These are phyloP conservation scores for Eucalyptus marginata DNA, from an alignment of 345 rosid genomes.

Conservation along the genomic window DNA sequence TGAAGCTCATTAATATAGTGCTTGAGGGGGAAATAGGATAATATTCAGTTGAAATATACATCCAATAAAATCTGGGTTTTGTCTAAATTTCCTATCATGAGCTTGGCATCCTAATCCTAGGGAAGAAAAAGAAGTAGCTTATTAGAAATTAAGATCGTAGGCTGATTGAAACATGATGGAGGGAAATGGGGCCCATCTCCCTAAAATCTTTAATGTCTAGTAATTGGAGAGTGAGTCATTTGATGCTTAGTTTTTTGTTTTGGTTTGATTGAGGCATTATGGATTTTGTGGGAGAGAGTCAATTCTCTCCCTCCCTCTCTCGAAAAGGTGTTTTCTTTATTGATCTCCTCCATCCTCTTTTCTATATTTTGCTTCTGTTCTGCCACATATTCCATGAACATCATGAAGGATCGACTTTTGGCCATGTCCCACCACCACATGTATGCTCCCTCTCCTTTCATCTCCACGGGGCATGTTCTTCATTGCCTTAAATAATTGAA, in stretches of 20 bases:
- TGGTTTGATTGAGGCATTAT: not conserved
- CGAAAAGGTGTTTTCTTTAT: not conserved
- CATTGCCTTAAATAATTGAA: not conserved
- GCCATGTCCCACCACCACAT: slow-evolving; percentile 8
- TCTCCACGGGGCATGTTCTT: not conserved
- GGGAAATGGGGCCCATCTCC: not conserved
- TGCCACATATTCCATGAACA: not conserved
- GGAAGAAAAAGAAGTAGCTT: not conserved
- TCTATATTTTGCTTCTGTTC: not conserved
- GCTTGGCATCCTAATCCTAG: not conserved
- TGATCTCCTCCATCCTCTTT: not conserved
- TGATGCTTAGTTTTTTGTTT: not conserved
- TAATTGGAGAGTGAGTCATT: not conserved
- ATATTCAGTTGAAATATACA: not conserved
- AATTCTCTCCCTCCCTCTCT: not conserved
- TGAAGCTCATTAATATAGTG: not conserved
- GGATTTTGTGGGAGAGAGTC: not conserved
- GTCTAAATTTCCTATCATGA: not conserved
- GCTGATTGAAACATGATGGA: not conserved
- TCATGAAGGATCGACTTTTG: not conserved
- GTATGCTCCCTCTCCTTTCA: not conserved
- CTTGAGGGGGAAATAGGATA: not conserved
- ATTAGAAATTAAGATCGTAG: not conserved
- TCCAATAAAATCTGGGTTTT: not conserved
- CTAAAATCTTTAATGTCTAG: not conserved